Conservation (phyloP, 2,329 filamentous ascomycete genomes). For the Lithohypha guttulata region DNA sequence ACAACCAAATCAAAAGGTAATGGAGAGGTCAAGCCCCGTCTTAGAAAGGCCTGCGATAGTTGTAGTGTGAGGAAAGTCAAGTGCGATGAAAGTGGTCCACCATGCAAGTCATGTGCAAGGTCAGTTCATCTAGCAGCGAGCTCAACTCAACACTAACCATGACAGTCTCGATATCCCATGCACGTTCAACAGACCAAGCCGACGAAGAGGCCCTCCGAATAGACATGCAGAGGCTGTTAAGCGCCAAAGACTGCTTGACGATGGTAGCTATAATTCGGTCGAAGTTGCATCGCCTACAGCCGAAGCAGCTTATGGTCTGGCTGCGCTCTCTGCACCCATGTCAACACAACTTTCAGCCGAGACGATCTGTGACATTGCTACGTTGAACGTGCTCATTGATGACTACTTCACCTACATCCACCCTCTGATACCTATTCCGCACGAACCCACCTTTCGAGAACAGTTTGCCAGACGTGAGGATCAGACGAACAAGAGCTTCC, state of each 20-base stretch:
- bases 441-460: constrained; percentile 36
- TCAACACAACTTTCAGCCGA: constrained; percentile 37
- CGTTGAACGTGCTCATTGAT: constrained; percentile 32
- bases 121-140: background rate
- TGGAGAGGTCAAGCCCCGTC: constrained; percentile 27
- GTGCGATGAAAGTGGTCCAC: constrained; percentile 57
- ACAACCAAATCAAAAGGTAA: constrained; percentile 10
- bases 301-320: constrained; percentile 42
- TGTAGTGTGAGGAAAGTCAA: constrained; percentile 45
- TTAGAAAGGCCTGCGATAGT: constrained; percentile 44
- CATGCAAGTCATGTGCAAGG: constrained; percentile 51
- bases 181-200: constrained; percentile 54
- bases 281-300: constrained; percentile 36
- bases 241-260: constrained; percentile 41
- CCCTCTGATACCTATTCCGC: constrained; percentile 36
- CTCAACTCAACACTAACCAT: background rate
- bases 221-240: constrained; percentile 57
- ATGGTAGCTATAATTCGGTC: constrained; percentile 13
- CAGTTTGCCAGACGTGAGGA: constrained; percentile 35
- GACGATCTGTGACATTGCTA: constrained; percentile 34
- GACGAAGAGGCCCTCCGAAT: constrained; percentile 55
- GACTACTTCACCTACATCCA: constrained; percentile 41
- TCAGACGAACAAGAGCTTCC: constrained; percentile 30
- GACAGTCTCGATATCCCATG: constrained; percentile 54
- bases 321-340: constrained; percentile 36